These are phyloP conservation scores for Spathaspora hagerdaliae DNA, from an alignment of 805 yeast genomes.

Conservation along the genomic window DNA sequence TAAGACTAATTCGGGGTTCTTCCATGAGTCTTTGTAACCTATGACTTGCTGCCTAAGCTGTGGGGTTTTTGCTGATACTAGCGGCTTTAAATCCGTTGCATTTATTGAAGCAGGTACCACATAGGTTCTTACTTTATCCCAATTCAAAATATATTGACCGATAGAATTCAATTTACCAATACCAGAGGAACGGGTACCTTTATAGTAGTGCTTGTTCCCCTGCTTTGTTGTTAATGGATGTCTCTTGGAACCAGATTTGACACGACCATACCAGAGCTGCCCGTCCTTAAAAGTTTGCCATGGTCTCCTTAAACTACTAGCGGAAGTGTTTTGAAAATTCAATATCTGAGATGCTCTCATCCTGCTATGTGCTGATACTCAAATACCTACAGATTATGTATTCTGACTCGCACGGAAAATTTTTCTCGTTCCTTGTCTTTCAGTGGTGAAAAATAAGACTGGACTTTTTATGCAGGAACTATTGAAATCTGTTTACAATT, in stretches of 20 bases:
- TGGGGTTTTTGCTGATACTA: slow-evolving; percentile 73
- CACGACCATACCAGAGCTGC: slow-evolving; percentile 72
- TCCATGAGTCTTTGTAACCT: slow-evolving; percentile 69
- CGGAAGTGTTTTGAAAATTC: slow-evolving; percentile 43
- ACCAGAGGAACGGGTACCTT: slow-evolving; percentile 95
- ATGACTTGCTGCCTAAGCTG: slow-evolving; percentile 60
- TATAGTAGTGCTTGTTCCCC: slow-evolving; percentile 91
- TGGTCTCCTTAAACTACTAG: slow-evolving; percentile 64
- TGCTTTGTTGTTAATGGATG: slow-evolving; percentile 83
- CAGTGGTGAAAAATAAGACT: no score
- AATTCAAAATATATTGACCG: slow-evolving; percentile 76
- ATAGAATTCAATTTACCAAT: slow-evolving; percentile 73
- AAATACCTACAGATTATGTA: no score
- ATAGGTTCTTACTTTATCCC: slow-evolving; percentile 85
- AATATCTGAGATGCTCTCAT: slow-evolving; percentile 51
- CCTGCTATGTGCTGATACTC: neutral
- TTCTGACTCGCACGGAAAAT: neutral
- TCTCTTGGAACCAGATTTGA: slow-evolving; percentile 80
- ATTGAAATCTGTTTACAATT: no score
- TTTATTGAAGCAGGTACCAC: slow-evolving; percentile 63
- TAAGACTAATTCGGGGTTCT: slow-evolving; percentile 70
- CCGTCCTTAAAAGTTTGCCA: slow-evolving; percentile 88
- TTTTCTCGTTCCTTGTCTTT: neutral
- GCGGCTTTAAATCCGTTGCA: slow-evolving; percentile 54
- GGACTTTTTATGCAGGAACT: no score